Evolutionary conservation across 2,329 filamentous ascomycete species (phyloP), one percentile per base, ranked within the genome.

Genomic region (Venturiaceae sp.): DNA sequence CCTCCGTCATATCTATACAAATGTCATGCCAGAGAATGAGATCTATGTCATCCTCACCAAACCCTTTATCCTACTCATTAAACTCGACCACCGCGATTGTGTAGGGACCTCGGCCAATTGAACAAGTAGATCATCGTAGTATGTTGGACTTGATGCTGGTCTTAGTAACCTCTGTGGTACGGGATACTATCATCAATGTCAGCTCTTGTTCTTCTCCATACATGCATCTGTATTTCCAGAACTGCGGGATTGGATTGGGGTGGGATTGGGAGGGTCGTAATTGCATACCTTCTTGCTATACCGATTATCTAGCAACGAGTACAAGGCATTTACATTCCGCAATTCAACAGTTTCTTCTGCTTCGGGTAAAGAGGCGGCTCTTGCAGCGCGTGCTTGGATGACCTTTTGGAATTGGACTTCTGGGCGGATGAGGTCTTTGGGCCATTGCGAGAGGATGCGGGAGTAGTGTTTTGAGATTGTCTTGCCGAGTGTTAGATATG

Each of bases 231-330:
- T 9, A 9, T 13, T 26, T 34, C 23, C 28, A 9, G 16, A 11
- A 16, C 7, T 28, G 28, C 3, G 34, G 23, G 23, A 28, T 2
- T 34, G 2, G 39, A 47, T 28, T 19, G 21, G 52, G 21, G 52
- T 33, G 30, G 13, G 30, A 60, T 58, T 21, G 7, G 30, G 53
- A 34, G 19, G 2, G 34, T 32, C 14, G 3, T 3, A 7, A 50
- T 9, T 44, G 44, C 59, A 16, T 60, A 71, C 69, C 62, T 67
- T 68, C 59, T 77, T 79, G 52, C 69, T 72, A 64, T 83, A 84
- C 53, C 80, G 71, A 65, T 85, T 77, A 63, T 84, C 81, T 2
- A 86, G 71, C n/a, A 86, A 70, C 2, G 80, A 77, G 62, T 81
- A 83, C 1, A 85, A 75, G 4, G 81, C 82, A 63, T 84, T 84